These are phyloP conservation scores for Sporobolomyces pararoseus DNA, from an alignment of 768 basidiomycete genomes.

Conservation along the genomic window DNA sequence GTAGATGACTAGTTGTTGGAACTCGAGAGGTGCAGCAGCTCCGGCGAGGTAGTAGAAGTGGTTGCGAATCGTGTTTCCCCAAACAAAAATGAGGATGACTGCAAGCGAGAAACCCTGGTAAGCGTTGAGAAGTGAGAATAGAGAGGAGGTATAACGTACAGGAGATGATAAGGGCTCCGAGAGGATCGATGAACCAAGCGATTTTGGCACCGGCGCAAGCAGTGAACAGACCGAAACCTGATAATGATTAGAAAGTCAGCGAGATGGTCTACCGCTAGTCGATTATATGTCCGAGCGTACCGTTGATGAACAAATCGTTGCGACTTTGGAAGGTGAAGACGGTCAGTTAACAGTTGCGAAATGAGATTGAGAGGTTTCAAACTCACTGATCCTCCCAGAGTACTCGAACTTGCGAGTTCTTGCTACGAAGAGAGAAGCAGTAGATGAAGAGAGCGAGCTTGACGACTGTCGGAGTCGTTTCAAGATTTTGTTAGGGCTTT, in stretches of 20 bases:
- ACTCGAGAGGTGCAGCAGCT: slow-evolving; percentile 84
- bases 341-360: no score
- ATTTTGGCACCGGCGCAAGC: slow-evolving; percentile 52
- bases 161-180: slow-evolving; percentile 49
- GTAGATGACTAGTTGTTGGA: slow-evolving; percentile 81
- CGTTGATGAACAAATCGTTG: slow-evolving; percentile 31
- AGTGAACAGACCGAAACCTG: slow-evolving; percentile 50
- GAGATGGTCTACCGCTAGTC: no score
- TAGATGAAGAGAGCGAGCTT: slow-evolving; percentile 85
- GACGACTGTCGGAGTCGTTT: no score
- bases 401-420: slow-evolving; percentile 77
- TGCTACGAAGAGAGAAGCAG: slow-evolving; percentile 70
- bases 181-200: slow-evolving; percentile 50
- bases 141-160: slow-evolving; percentile 13
- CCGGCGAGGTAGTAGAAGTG: slow-evolving; percentile 87
- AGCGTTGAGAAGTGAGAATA: neutral
- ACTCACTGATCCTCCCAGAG: slow-evolving; percentile 82
- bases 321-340: no score
- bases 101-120: neutral
- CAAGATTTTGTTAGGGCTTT: no score
- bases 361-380: slow-evolving; percentile 59
- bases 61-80: slow-evolving; percentile 62
- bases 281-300: no score
- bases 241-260: slow-evolving; percentile 33
- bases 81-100: slow-evolving; percentile 70